A percentile compares a stretch with the other conserved stretches of the same genome.
Conservation (phyloP, 1,284 basidiomycete species). For the Ceratobasidium sp. region DNA sequence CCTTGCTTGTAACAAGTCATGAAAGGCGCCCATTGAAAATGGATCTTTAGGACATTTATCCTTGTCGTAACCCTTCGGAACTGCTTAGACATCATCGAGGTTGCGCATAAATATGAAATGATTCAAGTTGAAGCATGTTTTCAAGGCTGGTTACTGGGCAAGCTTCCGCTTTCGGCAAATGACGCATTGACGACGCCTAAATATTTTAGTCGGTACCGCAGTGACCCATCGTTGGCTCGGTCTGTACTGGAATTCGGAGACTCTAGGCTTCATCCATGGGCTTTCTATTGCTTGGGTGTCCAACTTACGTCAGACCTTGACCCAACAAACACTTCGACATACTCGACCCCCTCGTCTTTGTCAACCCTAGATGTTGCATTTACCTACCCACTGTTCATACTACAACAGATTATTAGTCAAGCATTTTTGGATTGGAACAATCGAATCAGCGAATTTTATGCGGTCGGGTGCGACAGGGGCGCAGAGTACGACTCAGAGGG, state of each 20-base stretch:
- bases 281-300: slow-evolving; percentile 33
- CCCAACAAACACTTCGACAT: background rate
- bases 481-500: background rate
- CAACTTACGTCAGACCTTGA: slow-evolving; percentile 14
- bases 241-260: slow-evolving; percentile 21
- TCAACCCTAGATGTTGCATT: slow-evolving; percentile 2
- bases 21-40: background rate
- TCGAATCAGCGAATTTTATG: slow-evolving; percentile 21
- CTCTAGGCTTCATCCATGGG: slow-evolving; percentile 28
- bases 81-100: slow-evolving; percentile 6
- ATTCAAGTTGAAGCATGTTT: slow-evolving; percentile 18
- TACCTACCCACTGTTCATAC: slow-evolving; percentile 17
- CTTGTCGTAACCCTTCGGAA: slow-evolving; percentile 21
- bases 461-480: background rate
- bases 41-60: background rate
- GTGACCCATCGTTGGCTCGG: slow-evolving; percentile 22
- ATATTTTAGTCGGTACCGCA: slow-evolving; percentile 11
- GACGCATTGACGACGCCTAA: slow-evolving; percentile 11
- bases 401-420: slow-evolving; percentile 17
- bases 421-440: slow-evolving; percentile 12
- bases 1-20: background rate
- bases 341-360: background rate
- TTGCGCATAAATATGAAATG: slow-evolving; percentile 39
- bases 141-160: slow-evolving; percentile 4
- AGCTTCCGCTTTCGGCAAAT: slow-evolving; percentile 7